Evolutionary conservation across 306 rosid genomes (phyloP), one percentile per base, ranked within the genome.

Genomic region (Gastrolobium bilobum): DNA sequence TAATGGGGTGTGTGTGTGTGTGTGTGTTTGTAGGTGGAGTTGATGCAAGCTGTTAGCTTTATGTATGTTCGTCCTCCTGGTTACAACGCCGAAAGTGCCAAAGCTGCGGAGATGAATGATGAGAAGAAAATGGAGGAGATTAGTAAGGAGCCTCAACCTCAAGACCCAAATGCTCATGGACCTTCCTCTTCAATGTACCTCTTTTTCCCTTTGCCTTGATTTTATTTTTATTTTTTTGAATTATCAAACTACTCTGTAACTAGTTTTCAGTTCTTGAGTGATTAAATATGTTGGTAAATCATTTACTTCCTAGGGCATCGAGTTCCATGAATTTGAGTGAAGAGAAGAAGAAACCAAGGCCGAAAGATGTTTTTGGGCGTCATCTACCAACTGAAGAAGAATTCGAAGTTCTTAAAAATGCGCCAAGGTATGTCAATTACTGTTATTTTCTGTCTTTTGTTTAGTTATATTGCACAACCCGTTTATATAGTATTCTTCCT

Each of bases 51-150:
- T 76, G 98, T 95, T 73, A 92, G 98, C 88, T 95, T 95, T 79
- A 95, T 95, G 99, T 95, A 95, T 86, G 99, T 92, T 77, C 97
- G 97, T 13, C 99, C 98, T 9, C 99, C 98, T 0, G 98, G 99
- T 58, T 95, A 92, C 89, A 88, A 92, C 47, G 86, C 99, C 29
- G 97, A 94, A 43, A 92, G 97, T 75, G 99, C 99, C 44, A 92
- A 90, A 83, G 99, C 97, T 73, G 97, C 98, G 0, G 99, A 92
- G 85, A 54, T 91, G 75, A 89, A 91, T 11, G 97, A 88, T 60
- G 94, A 90, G 79, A 81, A 37, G 79, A 86, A 48, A 61, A 81
- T 3, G 42, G 88, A 89, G 40, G 91, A 88, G 20, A 79, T 62
- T n/a, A 78, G 43, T 61, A 78, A 76, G 10, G 86, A 70, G 15